Evolutionary conservation across 805 yeast genomes (phyloP), one percentile per base, ranked within the genome.

Genomic region (Starmerella cellae): DNA sequence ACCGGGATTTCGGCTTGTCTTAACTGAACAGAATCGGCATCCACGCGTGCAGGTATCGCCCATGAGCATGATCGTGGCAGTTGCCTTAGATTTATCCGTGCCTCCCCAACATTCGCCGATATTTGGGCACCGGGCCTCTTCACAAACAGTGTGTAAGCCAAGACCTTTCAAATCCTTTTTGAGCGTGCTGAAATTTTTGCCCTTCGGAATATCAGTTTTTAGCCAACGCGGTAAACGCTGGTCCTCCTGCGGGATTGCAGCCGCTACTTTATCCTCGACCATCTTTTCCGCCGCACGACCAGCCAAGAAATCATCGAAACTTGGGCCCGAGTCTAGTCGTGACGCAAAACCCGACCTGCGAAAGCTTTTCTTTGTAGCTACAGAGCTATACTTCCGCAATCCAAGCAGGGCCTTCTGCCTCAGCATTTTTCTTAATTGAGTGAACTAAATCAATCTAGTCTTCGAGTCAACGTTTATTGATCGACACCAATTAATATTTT

Each of bases 81-180:
- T 84, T 3, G 98, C 96, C 49, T 84, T 88, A 5, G 88, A 75
- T 60, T 87, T 73, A 54, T 72, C 77, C 55, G 78, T 75, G 24
- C 98, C 98, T 43, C 98, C 97, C 99, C 99, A 91, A 63, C 99
- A 91, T 61, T 91, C 99, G 40, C 97, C 95, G 48, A 91, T 91
- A 60, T 91, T 91, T n/a, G 99, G 99, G 64, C 99, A 91, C 58
- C 91, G 79, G 4, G 98, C 98, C 58, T 91, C 98, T 62, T 91
- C 97, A 64, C 99, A 91, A 24, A 91, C 99, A 0, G 99, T 91
- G 29, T 95, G 80, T 39, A 91, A 67, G 50, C 84, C 83, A 46
- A 91, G 67, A 45, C 94, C 96, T 47, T 84, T 71, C 27, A 91
- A 78, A 57, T 91, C 99, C 37, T 75, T 72, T 58, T 88, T 85